A percentile compares a stretch with the other conserved stretches of the same genome.
These are phyloP conservation scores for Lentithecium fluviatile DNA, from an alignment of 495 filamentous ascomycete genomes.

Conservation along the genomic window DNA sequence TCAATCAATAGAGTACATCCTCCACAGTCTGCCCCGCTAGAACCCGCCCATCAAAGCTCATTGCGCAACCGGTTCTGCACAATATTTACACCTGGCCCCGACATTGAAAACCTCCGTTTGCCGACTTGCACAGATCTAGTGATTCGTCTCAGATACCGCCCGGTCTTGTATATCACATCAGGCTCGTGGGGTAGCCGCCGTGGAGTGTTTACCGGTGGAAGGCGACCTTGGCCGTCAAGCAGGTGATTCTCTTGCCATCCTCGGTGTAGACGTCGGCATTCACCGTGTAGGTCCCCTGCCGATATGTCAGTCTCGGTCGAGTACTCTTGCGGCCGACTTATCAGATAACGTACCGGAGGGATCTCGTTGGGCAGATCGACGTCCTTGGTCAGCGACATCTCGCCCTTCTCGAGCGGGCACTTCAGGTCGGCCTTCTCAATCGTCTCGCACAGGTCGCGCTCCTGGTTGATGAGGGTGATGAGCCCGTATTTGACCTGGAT, in stretches of 20 bases:
- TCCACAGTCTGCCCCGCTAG: neutral
- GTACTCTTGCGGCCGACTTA: neutral
- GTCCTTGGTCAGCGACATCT: constrained; percentile 68
- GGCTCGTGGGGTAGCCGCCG: constrained; percentile 1
- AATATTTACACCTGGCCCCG: constrained; percentile 32
- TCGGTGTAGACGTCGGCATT: constrained; percentile 75
- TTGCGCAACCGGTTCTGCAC: constrained; percentile 25
- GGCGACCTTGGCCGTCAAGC: constrained; percentile 66
- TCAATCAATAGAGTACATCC: constrained; percentile 1
- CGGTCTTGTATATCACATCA: neutral
- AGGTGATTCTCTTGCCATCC: constrained; percentile 72
- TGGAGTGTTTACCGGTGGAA: constrained; percentile 48
- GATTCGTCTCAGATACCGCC: constrained; percentile 22
- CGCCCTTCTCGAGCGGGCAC: constrained; percentile 81
- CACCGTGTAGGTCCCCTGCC: constrained; percentile 85
- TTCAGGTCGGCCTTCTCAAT: constrained; percentile 81
- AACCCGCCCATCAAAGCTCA: constrained; percentile 21
- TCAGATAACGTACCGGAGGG: constrained; percentile 69
- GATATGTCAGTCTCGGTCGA: constrained; percentile 10
- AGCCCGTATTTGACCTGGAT: constrained; percentile 90
- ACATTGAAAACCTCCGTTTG: constrained; percentile 29
- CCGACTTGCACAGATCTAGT: constrained; percentile 27
- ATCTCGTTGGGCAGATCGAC: constrained; percentile 85
- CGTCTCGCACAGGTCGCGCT: constrained; percentile 81
- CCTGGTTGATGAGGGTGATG: constrained; percentile 79